Evolutionary conservation across 1,284 basidiomycete species (phyloP).

Genomic region (Cystobasidium sp.): DNA sequence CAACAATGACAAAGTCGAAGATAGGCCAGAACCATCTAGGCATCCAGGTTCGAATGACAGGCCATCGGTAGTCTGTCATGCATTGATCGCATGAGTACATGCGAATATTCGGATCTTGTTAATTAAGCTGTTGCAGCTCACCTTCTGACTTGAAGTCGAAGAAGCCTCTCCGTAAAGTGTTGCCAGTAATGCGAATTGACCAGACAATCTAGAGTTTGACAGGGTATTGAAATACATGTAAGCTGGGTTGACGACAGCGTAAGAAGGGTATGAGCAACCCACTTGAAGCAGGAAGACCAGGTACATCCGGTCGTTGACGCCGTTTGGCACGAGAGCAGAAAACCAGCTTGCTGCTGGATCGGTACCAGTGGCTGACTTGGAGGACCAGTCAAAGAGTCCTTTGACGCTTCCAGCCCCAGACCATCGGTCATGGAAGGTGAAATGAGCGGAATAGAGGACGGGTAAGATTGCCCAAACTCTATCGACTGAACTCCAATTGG

Average conservation of each 20-base stretch:
- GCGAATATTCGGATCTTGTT: background rate
- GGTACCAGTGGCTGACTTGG: background rate
- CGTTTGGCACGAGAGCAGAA: conserved; percentile 25
- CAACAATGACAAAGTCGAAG: conserved; percentile 83
- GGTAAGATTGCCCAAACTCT: conserved; percentile 69
- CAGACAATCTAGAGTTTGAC: conserved; percentile 54
- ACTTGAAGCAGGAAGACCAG: conserved; percentile 56
- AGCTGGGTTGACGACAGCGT: background rate
- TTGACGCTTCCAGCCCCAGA: conserved; percentile 34
- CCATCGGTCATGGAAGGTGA: conserved; percentile 57
- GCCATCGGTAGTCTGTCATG: conserved; percentile 92
- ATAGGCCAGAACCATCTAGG: conserved; percentile 64
- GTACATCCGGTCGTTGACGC: conserved; percentile 55
- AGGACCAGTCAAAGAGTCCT: conserved; percentile 28
- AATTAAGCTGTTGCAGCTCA: background rate
- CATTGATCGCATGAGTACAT: background rate
- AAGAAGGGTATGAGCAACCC: background rate
- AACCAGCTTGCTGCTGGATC: conserved; percentile 18
- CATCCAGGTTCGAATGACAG: conserved; percentile 70
- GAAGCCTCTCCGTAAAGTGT: conserved; percentile 81
- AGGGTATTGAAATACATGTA: background rate
- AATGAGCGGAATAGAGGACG: conserved; percentile 75
- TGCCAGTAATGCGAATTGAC: conserved; percentile 70
- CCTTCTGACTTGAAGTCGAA: conserved; percentile 62
- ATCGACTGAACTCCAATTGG: conserved; percentile 56